phyloP scores from a whole-genome alignment of 352 stramenopile species.

The Pythium dissimile region DNA sequence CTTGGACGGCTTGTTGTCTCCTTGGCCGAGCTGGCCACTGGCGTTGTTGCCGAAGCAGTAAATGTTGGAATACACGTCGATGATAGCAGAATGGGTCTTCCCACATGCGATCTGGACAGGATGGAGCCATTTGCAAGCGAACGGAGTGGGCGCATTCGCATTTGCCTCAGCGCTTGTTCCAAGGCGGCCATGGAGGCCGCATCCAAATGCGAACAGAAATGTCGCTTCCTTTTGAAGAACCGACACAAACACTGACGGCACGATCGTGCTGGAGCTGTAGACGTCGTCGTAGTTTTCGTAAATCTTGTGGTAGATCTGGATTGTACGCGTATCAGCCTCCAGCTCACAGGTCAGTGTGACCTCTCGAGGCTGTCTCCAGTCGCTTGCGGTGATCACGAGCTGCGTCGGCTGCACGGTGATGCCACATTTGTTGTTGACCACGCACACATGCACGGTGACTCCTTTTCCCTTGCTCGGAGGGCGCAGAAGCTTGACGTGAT shows the following conservation, averaged over 20 bases:
- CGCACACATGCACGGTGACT: constrained; percentile 57
- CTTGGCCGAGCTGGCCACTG: constrained; percentile 55
- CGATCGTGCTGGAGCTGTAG: constrained; percentile 36
- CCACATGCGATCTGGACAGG: constrained; percentile 66
- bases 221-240: constrained; percentile 68
- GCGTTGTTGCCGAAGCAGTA: constrained; percentile 61
- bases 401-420: constrained; percentile 44
- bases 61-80: constrained; percentile 72
- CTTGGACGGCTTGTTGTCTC: constrained; percentile 45
- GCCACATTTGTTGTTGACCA: constrained; percentile 63
- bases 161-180: constrained; percentile 48
- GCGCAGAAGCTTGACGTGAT: constrained; percentile 48
- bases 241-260: constrained; percentile 67
- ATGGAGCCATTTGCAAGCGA: constrained; percentile 62
- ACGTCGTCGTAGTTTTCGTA: constrained; percentile 48
- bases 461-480: constrained; percentile 48
- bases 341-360: constrained; percentile 35
- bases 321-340: constrained; percentile 53
- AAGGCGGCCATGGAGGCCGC: constrained; percentile 44
- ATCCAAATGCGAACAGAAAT: constrained; percentile 73
- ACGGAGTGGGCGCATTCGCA: constrained; percentile 44
- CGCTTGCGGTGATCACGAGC: constrained; percentile 47
- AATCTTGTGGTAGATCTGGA: constrained; percentile 77
- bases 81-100: constrained; percentile 61
- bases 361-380: constrained; percentile 50